Evolutionary conservation across 768 basidiomycete genomes (phyloP).

Genomic region (Suillus luteus): DNA sequence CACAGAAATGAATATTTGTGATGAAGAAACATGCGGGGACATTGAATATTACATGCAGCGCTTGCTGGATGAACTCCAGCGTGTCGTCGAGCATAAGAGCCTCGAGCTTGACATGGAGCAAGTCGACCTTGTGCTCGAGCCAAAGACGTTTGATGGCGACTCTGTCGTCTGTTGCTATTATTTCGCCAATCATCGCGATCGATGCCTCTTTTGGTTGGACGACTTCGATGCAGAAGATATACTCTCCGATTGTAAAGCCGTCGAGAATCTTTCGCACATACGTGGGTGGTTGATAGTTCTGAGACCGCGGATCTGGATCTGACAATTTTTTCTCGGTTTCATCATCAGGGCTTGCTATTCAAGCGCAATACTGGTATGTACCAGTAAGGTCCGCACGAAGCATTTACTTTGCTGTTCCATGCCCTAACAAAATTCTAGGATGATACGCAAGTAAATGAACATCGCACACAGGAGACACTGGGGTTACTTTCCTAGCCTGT

Average conservation of each 20-base stretch:
- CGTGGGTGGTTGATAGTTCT: too few relatives aligned
- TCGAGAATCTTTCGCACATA: too few relatives aligned
- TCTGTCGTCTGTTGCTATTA: constrained; percentile 39
- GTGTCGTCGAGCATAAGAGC: background rate
- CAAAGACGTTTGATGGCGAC: background rate
- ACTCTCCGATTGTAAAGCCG: too few relatives aligned
- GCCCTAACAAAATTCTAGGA: background rate
- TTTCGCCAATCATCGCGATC: constrained; percentile 42
- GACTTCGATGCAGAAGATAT: too few relatives aligned
- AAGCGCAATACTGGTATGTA: constrained; percentile 39
- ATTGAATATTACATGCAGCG: constrained; percentile 31
- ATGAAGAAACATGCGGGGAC: constrained; percentile 29
- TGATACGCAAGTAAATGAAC: background rate
- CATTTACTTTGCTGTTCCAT: background rate
- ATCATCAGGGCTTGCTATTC: constrained; percentile 32
- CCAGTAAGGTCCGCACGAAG: background rate
- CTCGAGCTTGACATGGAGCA: background rate
- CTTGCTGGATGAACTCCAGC: constrained; percentile 11
- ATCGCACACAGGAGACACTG: constrained; percentile 24
- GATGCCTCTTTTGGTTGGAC: constrained; percentile 43
- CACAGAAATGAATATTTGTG: constrained; percentile 50
- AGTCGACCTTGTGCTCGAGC: constrained; percentile 7
- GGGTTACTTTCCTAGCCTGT: constrained; percentile 11
- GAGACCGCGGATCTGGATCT: background rate
- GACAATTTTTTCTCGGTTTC: background rate